Evolutionary conservation across 2,329 filamentous ascomycete species (phyloP).

Genomic region (Calonectria ilicicola): DNA sequence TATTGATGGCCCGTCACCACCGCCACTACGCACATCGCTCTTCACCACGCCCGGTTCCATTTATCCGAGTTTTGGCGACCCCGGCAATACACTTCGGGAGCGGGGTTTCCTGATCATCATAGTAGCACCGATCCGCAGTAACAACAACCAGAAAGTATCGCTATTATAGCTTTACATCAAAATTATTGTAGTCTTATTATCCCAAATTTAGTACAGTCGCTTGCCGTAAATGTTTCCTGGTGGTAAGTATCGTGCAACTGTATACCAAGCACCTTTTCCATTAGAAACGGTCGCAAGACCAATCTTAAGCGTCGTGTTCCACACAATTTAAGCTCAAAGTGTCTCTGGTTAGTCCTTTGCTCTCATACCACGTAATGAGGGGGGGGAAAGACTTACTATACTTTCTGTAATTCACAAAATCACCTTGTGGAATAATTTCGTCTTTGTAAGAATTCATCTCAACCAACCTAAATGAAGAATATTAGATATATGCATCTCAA

Average conservation of each 20-base stretch:
- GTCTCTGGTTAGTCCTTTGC: rapidly evolving
- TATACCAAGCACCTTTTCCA: conserved; percentile 46
- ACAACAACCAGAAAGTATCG: no score
- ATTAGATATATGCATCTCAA: no score
- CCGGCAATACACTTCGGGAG: no score
- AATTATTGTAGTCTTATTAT: no score
- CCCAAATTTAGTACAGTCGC: conserved; percentile 39
- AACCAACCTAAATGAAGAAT: conserved; percentile 20
- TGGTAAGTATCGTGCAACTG: conserved; percentile 49
- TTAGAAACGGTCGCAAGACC: conserved; percentile 45
- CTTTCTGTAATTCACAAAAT: conserved; percentile 42
- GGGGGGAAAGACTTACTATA: conserved; percentile 36
- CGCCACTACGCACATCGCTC: no score
- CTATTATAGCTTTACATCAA: no score
- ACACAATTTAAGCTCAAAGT: conserved; percentile 44
- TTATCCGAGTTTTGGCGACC: no score
- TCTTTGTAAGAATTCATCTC: conserved; percentile 33
- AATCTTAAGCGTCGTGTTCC: conserved; percentile 46
- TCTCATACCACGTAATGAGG: no score
- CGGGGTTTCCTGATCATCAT: no score
- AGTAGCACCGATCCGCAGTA: no score
- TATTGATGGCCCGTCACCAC: no score
- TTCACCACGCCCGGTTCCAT: no score
- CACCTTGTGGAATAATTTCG: conserved; percentile 35
- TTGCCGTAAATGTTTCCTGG: conserved; percentile 47